These are phyloP conservation scores for Verruconis gallopava DNA, from an alignment of 2,329 filamentous ascomycete species.

Conservation along the genomic window DNA sequence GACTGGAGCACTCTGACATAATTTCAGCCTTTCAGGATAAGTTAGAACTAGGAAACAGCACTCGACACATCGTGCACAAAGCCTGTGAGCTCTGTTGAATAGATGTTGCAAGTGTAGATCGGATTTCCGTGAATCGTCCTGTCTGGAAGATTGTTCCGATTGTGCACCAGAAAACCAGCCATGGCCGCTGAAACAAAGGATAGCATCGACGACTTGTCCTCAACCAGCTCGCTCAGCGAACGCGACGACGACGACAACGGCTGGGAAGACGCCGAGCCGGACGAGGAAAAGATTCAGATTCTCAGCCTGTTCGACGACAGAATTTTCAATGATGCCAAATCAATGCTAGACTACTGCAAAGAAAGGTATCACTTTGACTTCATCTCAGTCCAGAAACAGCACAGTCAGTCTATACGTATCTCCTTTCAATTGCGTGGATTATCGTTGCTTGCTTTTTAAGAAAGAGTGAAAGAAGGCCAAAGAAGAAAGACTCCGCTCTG, in stretches of 20 bases:
- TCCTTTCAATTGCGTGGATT: conserved; percentile 8
- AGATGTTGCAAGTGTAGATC: too few species aligned
- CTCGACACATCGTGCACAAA: too few species aligned
- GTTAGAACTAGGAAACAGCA: too few species aligned
- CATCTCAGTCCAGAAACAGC: conserved; percentile 18
- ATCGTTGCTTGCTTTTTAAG: too few species aligned
- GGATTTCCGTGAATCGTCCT: too few species aligned
- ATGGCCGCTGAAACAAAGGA: too few species aligned
- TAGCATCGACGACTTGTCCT: neutral
- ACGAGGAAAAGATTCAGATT: conserved; percentile 24
- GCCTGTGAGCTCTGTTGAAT: too few species aligned
- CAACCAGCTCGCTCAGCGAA: neutral
- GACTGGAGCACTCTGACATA: too few species aligned
- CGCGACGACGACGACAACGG: conserved; percentile 16
- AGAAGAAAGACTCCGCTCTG: neutral
- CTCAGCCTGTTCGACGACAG: conserved; percentile 29
- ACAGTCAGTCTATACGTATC: conserved; percentile 19
- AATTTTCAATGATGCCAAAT: conserved; percentile 19
- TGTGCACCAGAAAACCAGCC: too few species aligned
- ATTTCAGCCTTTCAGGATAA: too few species aligned
- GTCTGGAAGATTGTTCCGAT: too few species aligned
- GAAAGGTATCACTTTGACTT: conserved; percentile 29
- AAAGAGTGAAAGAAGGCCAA: too few species aligned
- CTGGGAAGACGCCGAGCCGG: conserved; percentile 32
- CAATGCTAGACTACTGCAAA: conserved; percentile 26